Conservation (phyloP, 352 stramenopile species). For the Globisporangium carolinianum region DNA sequence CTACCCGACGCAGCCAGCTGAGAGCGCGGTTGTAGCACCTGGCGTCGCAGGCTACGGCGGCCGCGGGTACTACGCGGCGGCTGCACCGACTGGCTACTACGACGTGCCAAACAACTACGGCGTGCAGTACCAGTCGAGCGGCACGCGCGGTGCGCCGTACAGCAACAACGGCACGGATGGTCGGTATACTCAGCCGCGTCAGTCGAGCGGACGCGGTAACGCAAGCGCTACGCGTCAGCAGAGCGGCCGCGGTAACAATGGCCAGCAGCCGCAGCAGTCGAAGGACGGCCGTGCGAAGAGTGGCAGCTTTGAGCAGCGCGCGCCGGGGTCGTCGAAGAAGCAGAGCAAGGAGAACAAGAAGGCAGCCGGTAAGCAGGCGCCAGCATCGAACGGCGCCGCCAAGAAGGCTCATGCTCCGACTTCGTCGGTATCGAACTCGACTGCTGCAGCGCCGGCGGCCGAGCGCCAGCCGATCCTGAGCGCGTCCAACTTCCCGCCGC, state of each 20-base stretch:
- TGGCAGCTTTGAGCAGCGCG: constrained; percentile 48
- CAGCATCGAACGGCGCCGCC: constrained; percentile 16
- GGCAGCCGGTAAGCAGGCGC: constrained; percentile 15
- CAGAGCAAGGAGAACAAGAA: constrained; percentile 62
- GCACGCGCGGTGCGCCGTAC: constrained; percentile 31
- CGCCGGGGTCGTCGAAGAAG: constrained; percentile 34
- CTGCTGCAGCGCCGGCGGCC: constrained; percentile 11
- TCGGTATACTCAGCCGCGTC: constrained; percentile 30
- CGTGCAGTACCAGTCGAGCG: constrained; percentile 43
- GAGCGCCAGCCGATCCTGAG: constrained; percentile 78
- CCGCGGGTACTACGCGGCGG: constrained; percentile 61
- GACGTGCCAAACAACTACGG: constrained; percentile 50
- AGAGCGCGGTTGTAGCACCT: constrained; percentile 30
- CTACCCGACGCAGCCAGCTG: constrained; percentile 67
- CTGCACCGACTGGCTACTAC: constrained; percentile 52
- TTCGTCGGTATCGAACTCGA: neutral
- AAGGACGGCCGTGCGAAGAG: constrained; percentile 46
- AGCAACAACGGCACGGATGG: constrained; percentile 29
- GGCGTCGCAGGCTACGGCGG: constrained; percentile 37
- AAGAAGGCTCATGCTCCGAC: constrained; percentile 37
- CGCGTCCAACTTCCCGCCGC: constrained; percentile 76
- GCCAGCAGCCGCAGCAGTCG: constrained; percentile 17
- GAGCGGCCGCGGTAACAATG: constrained; percentile 21
- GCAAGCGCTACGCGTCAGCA: constrained; percentile 17
- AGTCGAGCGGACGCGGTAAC: constrained; percentile 11